Base-by-base conservation (phyloP, 2,329 filamentous ascomycete species). In the Diplodia seriata region DNA sequence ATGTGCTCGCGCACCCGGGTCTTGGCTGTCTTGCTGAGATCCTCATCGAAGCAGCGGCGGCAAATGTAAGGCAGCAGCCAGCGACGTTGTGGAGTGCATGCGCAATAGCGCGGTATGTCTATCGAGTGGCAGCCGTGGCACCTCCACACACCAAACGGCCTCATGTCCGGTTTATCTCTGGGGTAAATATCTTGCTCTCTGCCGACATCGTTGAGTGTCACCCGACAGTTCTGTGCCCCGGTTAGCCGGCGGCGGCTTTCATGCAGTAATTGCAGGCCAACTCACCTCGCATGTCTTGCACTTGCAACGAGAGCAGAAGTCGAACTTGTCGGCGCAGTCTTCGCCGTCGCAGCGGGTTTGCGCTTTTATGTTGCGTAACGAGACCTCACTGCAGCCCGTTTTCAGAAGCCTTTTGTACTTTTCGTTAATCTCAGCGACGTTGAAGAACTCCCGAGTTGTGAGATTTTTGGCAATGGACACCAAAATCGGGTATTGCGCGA, bases 201-300 rank as follows among this genome's bases (percentile, higher is more conserved):
- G 6, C 20, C 2, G 20, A 53, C 23, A 9, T 53, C 50, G 14
- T 14, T 6, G 50, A 31, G 29, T 4, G 14, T 18, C 5, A 53
- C 50, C 11, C 50, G 50, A 14, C 50, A 53, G 6, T 31, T 26
- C 50, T 53, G 3, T 29, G 43, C 3, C 11, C n/a, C 50, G 23
- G 50, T 53, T 3, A 23, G 26, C 23, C 4, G 2, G 50, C 8
- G 3, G 3, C 20, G 9, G 7, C n/a, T 53, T 53, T 6, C 14
- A 15, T 53, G 20, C 23, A 14, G 20, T 15, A 29, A 4, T 29
- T 11, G 14, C 4, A 11, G 20, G 11, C 50, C 8, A 7, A 55
- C 53, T 55, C 31, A 55, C 53, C 26, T 29, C 53, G 11, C 53
- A 55, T 31, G 29, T n/a, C 18, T 55, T 55, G 53, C 18, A 55